phyloP scores from a whole-genome alignment of 2,329 filamentous ascomycete species.

The Sporothrix protearum region DNA sequence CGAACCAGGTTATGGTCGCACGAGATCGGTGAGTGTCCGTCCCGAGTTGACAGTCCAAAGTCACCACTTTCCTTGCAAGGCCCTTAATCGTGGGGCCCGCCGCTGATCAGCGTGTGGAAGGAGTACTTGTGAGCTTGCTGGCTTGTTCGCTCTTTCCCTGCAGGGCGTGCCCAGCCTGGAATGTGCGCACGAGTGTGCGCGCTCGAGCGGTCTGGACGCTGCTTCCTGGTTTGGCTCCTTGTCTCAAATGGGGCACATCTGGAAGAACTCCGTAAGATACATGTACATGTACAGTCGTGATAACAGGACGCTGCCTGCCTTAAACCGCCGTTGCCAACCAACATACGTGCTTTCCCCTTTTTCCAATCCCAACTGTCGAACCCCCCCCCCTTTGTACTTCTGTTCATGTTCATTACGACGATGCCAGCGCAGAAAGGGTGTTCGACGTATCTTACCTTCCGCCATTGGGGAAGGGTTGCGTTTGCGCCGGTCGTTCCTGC shows the following conservation, averaged over 20 bases:
- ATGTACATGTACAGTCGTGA: not conserved
- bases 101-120: not conserved
- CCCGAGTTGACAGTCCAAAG: not conserved
- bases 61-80: not conserved
- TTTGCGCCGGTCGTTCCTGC: not conserved
- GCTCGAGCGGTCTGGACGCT: not conserved
- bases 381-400: not conserved
- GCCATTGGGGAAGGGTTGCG: not conserved
- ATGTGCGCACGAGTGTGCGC: not conserved
- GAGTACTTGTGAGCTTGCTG: not conserved
- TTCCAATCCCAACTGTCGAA: not conserved
- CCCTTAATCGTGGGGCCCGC: not conserved
- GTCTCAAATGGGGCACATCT: not conserved
- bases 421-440: not conserved
- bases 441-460: no score
- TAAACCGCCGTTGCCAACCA: not conserved
- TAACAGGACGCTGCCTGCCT: not conserved
- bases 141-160: not conserved
- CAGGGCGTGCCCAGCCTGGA: not conserved
- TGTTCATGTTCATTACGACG: no score
- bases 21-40: not conserved
- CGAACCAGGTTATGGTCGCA: not conserved
- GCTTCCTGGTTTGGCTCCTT: not conserved
- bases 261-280: conserved; percentile 6
- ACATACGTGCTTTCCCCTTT: not conserved